Evolutionary conservation across 371 early-diverging fungal species (phyloP).

Genomic region (Saksenaea vasiformis): DNA sequence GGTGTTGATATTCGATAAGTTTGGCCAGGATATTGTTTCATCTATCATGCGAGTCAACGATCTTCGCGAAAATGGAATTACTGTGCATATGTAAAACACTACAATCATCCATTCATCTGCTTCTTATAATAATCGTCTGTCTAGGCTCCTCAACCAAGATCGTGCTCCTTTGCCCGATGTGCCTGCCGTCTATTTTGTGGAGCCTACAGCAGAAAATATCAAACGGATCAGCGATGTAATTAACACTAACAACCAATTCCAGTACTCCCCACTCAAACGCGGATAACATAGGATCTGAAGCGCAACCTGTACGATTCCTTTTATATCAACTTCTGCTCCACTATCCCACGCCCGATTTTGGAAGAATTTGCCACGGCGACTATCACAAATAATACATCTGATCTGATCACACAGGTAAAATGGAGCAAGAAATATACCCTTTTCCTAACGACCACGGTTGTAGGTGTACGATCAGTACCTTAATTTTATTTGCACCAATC

Average conservation of each 20-base stretch:
- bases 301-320: conserved; percentile 91
- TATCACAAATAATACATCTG: conserved; percentile 70
- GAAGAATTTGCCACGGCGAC: conserved; percentile 92
- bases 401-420: conserved; percentile 77
- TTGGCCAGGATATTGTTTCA: conserved; percentile 94
- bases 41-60: conserved; percentile 97
- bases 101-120: background rate
- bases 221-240: conserved; percentile 74
- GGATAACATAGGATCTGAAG: conserved; percentile 75
- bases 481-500: conserved; percentile 91
- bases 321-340: conserved; percentile 93
- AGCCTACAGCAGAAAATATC: conserved; percentile 88
- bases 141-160: conserved; percentile 74
- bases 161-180: conserved; percentile 93
- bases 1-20: conserved; percentile 94
- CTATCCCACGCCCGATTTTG: conserved; percentile 86
- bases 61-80: conserved; percentile 97
- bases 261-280: background rate
- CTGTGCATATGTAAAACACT: conserved; percentile 92
- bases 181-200: conserved; percentile 97
- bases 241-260: background rate
- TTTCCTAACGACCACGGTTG: conserved; percentile 3
- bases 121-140: background rate
- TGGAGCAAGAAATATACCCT: background rate
- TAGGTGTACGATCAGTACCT: conserved; percentile 96